phyloP scores from a whole-genome alignment of 495 filamentous ascomycete species.

The Cladorrhinum samala region DNA sequence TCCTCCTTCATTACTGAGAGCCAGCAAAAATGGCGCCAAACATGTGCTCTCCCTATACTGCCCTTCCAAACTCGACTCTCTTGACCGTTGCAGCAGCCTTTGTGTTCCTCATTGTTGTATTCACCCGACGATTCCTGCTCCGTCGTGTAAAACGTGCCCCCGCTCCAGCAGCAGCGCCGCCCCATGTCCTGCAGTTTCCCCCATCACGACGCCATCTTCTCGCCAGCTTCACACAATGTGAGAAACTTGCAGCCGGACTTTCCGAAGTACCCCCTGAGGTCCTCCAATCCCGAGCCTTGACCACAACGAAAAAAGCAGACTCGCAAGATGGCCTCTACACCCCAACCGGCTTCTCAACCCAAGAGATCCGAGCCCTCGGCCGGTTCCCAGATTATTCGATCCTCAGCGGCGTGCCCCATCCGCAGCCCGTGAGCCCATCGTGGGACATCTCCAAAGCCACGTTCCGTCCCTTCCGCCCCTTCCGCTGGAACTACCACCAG shows the following conservation, averaged over 20 bases:
- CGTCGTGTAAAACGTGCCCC: background rate
- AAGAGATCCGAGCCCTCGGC: constrained; percentile 67
- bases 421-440: constrained; percentile 52
- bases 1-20: too few species aligned
- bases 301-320: constrained; percentile 12
- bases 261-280: constrained; percentile 4
- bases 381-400: constrained; percentile 79
- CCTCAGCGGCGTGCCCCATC: constrained; percentile 73
- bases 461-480: constrained; percentile 71
- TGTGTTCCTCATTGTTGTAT: background rate
- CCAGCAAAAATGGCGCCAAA: background rate
- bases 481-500: constrained; percentile 85
- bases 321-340: constrained; percentile 14
- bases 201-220: constrained; percentile 41
- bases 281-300: constrained; percentile 12
- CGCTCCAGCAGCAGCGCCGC: background rate
- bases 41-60: background rate
- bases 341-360: constrained; percentile 48
- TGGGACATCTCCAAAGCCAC: constrained; percentile 60
- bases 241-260: constrained; percentile 4
- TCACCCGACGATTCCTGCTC: background rate
- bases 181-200: constrained; percentile 16
- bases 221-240: constrained; percentile 7
- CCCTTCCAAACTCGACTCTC: background rate
- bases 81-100: background rate